Evolutionary conservation across 73 alveolate species (phyloP).

Genomic region (Blepharisma japonicum): DNA sequence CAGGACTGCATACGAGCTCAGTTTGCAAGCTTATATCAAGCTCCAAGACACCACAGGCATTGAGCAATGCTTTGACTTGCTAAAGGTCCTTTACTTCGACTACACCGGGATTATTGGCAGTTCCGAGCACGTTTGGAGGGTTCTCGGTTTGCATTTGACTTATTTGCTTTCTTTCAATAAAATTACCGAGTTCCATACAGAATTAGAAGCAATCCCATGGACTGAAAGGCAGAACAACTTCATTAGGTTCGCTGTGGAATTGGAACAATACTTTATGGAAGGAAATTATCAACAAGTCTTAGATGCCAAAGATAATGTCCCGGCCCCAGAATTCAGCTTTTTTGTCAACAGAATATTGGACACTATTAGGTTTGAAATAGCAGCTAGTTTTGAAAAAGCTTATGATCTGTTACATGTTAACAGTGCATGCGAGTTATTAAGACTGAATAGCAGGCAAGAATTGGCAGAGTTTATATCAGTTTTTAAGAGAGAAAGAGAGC

Average conservation of each 20-base stretch:
- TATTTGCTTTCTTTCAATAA: conserved; percentile 55
- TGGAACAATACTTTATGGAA: conserved; percentile 83
- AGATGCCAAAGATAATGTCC: conserved; percentile 60
- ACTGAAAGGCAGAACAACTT: conserved; percentile 37
- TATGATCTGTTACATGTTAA: conserved; percentile 59
- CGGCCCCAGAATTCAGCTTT: conserved; percentile 62
- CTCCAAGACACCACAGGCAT: conserved; percentile 45
- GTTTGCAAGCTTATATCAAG: conserved; percentile 51
- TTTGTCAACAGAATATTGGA: conserved; percentile 77
- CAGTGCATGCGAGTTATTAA: conserved; percentile 63
- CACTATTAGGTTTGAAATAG: conserved; percentile 84
- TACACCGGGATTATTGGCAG: conserved; percentile 44
- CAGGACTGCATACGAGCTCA: conserved; percentile 65
- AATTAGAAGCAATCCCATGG: conserved; percentile 55
- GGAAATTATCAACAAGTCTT: conserved; percentile 81
- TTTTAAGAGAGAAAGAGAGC: conserved; percentile 51
- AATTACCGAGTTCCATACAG: conserved; percentile 67
- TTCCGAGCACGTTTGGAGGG: conserved; percentile 43
- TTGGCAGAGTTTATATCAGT: conserved; percentile 63
- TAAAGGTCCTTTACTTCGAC: conserved; percentile 55
- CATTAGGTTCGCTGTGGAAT: conserved; percentile 59
- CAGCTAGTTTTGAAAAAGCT: conserved; percentile 79
- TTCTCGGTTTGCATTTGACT: conserved; percentile 56
- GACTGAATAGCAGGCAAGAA: conserved; percentile 62
- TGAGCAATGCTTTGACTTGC: conserved; percentile 53